Conservation (phyloP, 148 eudicot genomes). For the Rhododendron henanense region DNA sequence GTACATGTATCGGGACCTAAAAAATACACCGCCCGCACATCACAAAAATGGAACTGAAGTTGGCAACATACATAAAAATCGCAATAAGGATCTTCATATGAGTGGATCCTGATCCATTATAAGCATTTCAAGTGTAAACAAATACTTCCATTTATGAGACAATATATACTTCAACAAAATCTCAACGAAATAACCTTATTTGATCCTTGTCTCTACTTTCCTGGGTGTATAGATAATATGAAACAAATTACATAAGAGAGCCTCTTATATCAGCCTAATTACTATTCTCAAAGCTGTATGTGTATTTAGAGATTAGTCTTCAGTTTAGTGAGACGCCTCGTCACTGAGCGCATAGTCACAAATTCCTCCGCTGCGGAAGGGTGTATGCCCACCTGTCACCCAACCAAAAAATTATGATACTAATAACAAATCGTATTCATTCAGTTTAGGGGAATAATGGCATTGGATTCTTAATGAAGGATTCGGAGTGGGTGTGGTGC, state of each 20-base stretch:
- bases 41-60: too few species aligned
- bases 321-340: conserved; percentile 63
- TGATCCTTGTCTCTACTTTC: neutral
- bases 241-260: neutral
- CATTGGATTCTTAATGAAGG: neutral
- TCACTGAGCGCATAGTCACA: conserved; percentile 76
- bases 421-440: neutral
- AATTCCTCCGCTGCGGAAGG: conserved; percentile 95
- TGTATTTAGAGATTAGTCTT: conserved; percentile 58
- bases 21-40: too few species aligned
- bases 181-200: neutral
- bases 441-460: neutral
- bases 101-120: neutral
- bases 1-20: too few species aligned
- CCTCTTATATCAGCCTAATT: neutral
- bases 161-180: neutral
- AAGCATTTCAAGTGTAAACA: neutral
- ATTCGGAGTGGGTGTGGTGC: neutral
- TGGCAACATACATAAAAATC: too few species aligned
- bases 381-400: conserved; percentile 74
- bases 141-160: neutral
- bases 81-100: neutral
- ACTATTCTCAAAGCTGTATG: neutral
- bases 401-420: neutral
- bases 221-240: neutral